Percentiles rank a stretch among this genome's conserved stretches.
These are phyloP conservation scores for Suillus ampliporus DNA, from an alignment of 768 basidiomycete species.

Conservation along the genomic window DNA sequence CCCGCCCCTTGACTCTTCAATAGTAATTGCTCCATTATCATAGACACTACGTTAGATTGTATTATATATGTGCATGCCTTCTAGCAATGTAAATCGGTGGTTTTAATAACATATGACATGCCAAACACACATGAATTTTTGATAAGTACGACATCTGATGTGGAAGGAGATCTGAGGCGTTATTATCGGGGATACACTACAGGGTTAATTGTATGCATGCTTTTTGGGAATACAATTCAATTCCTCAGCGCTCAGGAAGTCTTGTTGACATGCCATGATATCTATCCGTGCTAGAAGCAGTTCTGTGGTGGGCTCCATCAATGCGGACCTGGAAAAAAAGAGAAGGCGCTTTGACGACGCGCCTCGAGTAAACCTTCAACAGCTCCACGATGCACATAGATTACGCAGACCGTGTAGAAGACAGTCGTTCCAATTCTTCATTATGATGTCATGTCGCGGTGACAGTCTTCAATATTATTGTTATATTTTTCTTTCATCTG, in stretches of 20 bases:
- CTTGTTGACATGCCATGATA: background rate
- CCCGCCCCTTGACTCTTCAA: background rate
- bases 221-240: background rate
- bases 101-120: conserved; percentile 2
- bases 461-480: no score
- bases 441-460: no score
- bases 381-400: no score
- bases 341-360: background rate
- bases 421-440: no score
- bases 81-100: background rate
- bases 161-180: conserved; percentile 2
- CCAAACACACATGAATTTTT: background rate
- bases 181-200: background rate
- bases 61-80: background rate
- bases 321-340: background rate
- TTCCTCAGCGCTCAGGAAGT: background rate
- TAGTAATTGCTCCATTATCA: background rate
- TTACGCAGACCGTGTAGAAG: no score
- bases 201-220: background rate
- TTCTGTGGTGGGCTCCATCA: background rate
- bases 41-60: background rate
- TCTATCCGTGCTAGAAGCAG: conserved; percentile 1
- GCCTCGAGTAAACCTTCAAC: background rate
- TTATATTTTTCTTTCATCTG: no score
- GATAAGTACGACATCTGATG: conserved; percentile 2